These are phyloP conservation scores for Thielaviopsis populi DNA, from an alignment of 2,329 filamentous ascomycete genomes.

Conservation along the genomic window DNA sequence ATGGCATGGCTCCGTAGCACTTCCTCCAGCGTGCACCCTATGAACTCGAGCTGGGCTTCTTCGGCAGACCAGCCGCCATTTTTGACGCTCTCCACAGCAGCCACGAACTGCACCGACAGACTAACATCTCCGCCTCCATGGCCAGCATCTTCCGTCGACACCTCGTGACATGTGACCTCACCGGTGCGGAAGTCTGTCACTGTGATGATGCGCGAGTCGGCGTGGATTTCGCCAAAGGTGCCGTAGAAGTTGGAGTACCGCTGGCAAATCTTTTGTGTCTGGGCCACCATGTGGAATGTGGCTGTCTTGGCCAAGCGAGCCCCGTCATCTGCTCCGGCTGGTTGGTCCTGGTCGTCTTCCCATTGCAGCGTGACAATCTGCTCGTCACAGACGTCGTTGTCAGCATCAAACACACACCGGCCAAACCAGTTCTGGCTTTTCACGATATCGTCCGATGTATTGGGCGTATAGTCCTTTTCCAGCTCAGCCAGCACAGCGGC, in stretches of 20 bases:
- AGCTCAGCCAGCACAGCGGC: constrained; percentile 31
- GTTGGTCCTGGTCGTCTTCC: constrained; percentile 47
- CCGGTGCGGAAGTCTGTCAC: constrained; percentile 35
- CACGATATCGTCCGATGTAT: constrained; percentile 29
- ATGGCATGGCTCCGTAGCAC: constrained; percentile 78
- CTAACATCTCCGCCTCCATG: constrained; percentile 33
- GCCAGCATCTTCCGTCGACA: constrained; percentile 26
- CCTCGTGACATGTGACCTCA: constrained; percentile 27
- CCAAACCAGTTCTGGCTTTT: constrained; percentile 62
- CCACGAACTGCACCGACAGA: constrained; percentile 66
- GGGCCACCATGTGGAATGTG: constrained; percentile 85
- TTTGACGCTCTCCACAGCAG: constrained; percentile 67
- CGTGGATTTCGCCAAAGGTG: constrained; percentile 68
- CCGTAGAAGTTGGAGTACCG: constrained; percentile 78
- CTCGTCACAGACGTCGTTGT: constrained; percentile 90
- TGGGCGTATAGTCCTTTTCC: constrained; percentile 36
- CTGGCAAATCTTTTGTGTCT: constrained; percentile 74
- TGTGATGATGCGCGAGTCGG: constrained; percentile 53
- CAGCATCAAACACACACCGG: constrained; percentile 83
- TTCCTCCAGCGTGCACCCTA: constrained; percentile 78
- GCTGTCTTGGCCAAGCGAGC: constrained; percentile 63
- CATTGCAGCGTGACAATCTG: constrained; percentile 79
- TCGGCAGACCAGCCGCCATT: constrained; percentile 49
- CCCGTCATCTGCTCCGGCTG: constrained; percentile 20
- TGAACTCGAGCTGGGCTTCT: constrained; percentile 56